Evolutionary conservation across 768 basidiomycete genomes (phyloP), one percentile per base, ranked within the genome.

Genomic region (Naematelia encephala): DNA sequence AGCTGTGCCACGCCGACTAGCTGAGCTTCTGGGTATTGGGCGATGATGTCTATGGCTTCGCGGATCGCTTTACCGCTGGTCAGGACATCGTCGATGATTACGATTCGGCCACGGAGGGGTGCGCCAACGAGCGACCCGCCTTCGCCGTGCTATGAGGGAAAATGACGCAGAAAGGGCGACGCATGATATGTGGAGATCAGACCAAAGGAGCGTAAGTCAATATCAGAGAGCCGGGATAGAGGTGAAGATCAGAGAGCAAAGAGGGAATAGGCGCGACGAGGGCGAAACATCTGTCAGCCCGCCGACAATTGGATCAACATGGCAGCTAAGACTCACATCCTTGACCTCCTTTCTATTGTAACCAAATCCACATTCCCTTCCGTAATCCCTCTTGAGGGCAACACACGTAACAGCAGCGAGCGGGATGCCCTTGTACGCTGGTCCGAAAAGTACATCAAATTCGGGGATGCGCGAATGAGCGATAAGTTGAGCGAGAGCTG

Each of bases 341-440:
- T 99, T 99, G 22, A 81, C 86, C 77, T 99, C 94, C 78, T 99
- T 99, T 48, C 94, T 84, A 73, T 97, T 92, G 68, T 92, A 96
- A 21, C 88, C 87, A 65, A 90, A 90, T 0, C 89, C 90, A 26
- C 92, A 84, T 29, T 83, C 80, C 43, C 85, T 81, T 3, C 80
- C 78, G 70, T 90, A 81, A 48, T 84, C 81, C 12, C 86, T 82
- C 56, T 86, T 82, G 30, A 99, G 82, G 21, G 86, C 81, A 19
- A 93, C 82, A 2, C 88, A 82, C 2, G 93, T 89, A 29, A 87
- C 83, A 0, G 93, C 88, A 0, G 92, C 93, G 51, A 99, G 85
- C 0, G 92, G 84, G 71, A 98, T 98, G 23, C 91, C 94, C 79
- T 98, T 98, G 81, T 98, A 98, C 1, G 94, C 93, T 0, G 94